A percentile compares a stretch with the other conserved stretches of the same genome.
Conservation (phyloP, 805 yeast species). For the Nematodospora valgi region DNA sequence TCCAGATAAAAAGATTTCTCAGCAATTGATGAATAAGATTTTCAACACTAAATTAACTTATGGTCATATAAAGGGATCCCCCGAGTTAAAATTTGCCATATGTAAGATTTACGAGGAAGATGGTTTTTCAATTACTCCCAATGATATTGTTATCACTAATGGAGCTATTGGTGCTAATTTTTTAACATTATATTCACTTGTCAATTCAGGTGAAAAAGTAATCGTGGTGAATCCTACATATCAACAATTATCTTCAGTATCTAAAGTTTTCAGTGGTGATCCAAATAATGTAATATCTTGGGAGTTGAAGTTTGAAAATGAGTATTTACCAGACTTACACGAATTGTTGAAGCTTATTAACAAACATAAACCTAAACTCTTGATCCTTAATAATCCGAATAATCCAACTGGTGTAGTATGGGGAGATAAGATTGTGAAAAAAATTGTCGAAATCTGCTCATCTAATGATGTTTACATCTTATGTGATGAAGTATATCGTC, state of each 20-base stretch:
- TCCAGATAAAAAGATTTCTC: not conserved
- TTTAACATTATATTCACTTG: slow-evolving; percentile 40
- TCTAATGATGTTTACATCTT: slow-evolving; percentile 31
- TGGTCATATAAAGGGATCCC: slow-evolving; percentile 47
- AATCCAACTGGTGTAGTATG: slow-evolving; percentile 47
- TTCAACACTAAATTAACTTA: slow-evolving; percentile 34
- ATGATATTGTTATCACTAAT: slow-evolving; percentile 46
- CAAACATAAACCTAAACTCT: slow-evolving; percentile 36
- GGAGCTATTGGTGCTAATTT: slow-evolving; percentile 60
- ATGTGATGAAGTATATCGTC: slow-evolving; percentile 55
- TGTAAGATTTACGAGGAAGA: slow-evolving; percentile 32
- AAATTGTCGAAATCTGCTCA: slow-evolving; percentile 37
- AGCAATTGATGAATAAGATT: slow-evolving; percentile 14
- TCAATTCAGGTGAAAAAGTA: slow-evolving; percentile 44
- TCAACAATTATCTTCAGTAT: slow-evolving; percentile 48
- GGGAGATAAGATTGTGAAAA: slow-evolving; percentile 25
- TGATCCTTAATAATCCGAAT: slow-evolving; percentile 47
- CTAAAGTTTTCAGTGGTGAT: slow-evolving; percentile 40
- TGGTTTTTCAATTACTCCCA: slow-evolving; percentile 16
- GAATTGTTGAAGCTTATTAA: slow-evolving; percentile 26
- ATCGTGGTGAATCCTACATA: slow-evolving; percentile 49
- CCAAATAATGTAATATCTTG: slow-evolving; percentile 31
- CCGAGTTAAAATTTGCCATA: slow-evolving; percentile 32
- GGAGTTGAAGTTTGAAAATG: slow-evolving; percentile 27
- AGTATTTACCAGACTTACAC: slow-evolving; percentile 34